Base-by-base conservation (phyloP, 306 rosid genomes). In the Astragalus glycyphyllos region DNA sequence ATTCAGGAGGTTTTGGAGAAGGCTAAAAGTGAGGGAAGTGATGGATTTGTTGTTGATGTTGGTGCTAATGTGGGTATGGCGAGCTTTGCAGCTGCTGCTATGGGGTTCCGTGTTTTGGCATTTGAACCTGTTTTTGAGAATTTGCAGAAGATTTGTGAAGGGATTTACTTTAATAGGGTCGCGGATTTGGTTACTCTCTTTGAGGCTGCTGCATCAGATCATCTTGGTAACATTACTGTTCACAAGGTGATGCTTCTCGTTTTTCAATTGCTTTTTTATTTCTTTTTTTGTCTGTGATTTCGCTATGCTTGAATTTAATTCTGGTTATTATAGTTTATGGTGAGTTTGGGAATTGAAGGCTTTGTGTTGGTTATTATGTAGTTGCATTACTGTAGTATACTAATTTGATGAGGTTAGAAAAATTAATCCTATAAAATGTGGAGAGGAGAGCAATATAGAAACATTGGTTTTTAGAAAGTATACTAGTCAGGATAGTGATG, bases 1-100 rank as follows among this genome's bases (percentile, higher is more conserved):
- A 69, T 95, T 64, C 99, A 95, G 81, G 91, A 85, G 73, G 56
- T 91, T 74, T 63, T 95, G 71, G 96, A 79, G 61, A 80, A 76
- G 79, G 79, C 82, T 8, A 91, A 71, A n/a, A 41, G 67, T 7
- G 84, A 86, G 31, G 88, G 90, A 23, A 79, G 60, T 23, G 76
- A 74, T 74, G 97, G 97, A 53, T 49, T 79, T 80, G 86, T 89
- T n/a, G 92, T 91, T 1, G 96, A 91, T 76, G 97, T 95, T 12
- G 97, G 99, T 16, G 97, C 96, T 65, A 95, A 95, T 73, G 96
- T 95, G 48, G 99, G 99, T 10, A 89, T 91, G 86, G 99, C 96
- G 1, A 87, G 87, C 72, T 95, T 95, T 57, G 97, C 99, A 0
- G 99, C 99, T 1, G 85, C 99, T 0, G 97, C 76, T 0, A 91